These are phyloP conservation scores for Yamadazyma kanchanaburiensis DNA, from an alignment of 1,139 yeast genomes.

Conservation along the genomic window DNA sequence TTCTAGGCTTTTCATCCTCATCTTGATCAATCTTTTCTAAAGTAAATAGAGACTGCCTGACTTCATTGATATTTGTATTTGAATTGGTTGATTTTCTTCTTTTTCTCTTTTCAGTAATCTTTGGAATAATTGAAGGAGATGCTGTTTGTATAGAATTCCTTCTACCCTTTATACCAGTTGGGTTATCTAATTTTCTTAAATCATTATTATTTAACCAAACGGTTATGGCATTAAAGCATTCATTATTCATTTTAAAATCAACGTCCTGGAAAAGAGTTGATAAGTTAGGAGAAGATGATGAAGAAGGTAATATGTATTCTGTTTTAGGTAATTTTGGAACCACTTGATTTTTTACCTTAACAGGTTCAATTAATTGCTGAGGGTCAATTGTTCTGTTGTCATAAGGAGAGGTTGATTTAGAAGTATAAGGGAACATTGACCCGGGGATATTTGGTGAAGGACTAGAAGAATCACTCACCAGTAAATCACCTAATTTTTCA, in stretches of 20 bases:
- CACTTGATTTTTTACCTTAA: neutral
- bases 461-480: too few relatives aligned
- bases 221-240: constrained; percentile 38
- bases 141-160: constrained; percentile 22
- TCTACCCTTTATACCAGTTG: constrained; percentile 24
- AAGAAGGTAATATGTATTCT: constrained; percentile 13
- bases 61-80: constrained; percentile 4
- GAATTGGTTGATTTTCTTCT: constrained; percentile 13
- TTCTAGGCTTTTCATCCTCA: constrained; percentile 12
- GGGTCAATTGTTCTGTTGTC: constrained; percentile 34
- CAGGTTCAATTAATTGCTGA: constrained; percentile 20
- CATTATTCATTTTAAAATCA: constrained; percentile 39
- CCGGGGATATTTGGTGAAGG: too few relatives aligned
- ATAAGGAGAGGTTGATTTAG: constrained; percentile 12
- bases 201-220: constrained; percentile 31
- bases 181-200: constrained; percentile 16
- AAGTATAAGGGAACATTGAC: too few relatives aligned
- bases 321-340: neutral
- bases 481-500: constrained; percentile 34
- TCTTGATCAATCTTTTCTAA: too few relatives aligned
- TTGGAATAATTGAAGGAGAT: constrained; percentile 4
- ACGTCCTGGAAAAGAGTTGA: constrained; percentile 11
- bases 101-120: constrained; percentile 9
- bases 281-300: constrained; percentile 14
- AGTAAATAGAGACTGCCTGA: too few relatives aligned